Evolutionary conservation across 1,284 basidiomycete genomes (phyloP), one percentile per base, ranked within the genome.

Genomic region (Melampsora americana): DNA sequence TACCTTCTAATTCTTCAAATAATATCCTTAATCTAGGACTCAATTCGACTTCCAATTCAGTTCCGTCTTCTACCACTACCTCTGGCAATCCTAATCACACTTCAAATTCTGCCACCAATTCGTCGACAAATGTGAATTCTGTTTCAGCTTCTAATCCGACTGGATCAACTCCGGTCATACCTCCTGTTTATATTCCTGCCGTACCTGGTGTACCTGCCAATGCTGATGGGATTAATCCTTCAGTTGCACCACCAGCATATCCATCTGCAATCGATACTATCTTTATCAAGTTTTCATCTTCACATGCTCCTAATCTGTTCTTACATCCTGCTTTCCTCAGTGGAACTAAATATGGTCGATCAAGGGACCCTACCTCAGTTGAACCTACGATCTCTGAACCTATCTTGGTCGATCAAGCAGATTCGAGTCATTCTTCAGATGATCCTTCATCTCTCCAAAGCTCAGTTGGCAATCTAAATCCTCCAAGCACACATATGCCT

Each of bases 191-290:
- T 16, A 56, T 56, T 28, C 53, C 53, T 56, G 53, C 53, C 16
- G 9, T n/a, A 12, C 53, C 53, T 1, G 53, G 53, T 12, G 53
- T 56, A 20, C 53, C 53, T 11, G 53, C 53, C 53, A 56, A 66
- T 66, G 32, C 65, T 1, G 42, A 66, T 35, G 42, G 32, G 4
- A 30, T 44, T 23, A 26, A 42, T 46, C 42, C 65, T 23, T 46
- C 65, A 9, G 46, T 75, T n/a, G 50, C 73, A 18, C 73, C 73
- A 62, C 73, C 73, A n/a, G 26, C 44, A 20, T 75, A 61, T 32
- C 73, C 73, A n/a, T 75, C 30, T 39, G 66, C 73, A 2, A 50
- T 75, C 5, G 65, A 48, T 20, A 75, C 65, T 23, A 42, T 75
- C 35, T 32, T 75, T 42, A 62, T 75, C 56, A 67, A 62, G 28